Conservation (phyloP, 1,139 yeast species). For the Debaryomyces udenii region DNA sequence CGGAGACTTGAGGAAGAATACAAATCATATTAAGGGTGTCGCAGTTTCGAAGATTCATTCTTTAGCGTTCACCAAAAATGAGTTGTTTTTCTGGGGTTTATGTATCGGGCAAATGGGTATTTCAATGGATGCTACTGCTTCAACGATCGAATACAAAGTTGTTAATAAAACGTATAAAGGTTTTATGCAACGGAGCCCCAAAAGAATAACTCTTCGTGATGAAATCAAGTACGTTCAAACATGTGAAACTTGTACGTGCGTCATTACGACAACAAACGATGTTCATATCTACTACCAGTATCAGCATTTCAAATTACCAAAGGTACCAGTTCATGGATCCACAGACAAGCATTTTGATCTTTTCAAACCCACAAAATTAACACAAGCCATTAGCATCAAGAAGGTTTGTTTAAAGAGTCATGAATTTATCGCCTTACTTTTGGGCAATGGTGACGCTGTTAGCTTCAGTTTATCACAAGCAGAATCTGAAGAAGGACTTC, state of each 20-base stretch:
- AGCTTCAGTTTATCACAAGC: conserved; percentile 30
- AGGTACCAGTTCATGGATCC: conserved; percentile 34
- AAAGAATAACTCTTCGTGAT: conserved; percentile 46
- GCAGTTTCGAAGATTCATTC: conserved; percentile 77
- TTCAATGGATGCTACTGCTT: conserved; percentile 17
- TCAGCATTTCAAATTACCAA: conserved; percentile 55
- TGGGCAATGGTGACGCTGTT: conserved; percentile 56
- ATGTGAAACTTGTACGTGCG: conserved; percentile 71
- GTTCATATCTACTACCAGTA: conserved; percentile 65
- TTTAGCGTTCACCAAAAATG: conserved; percentile 56
- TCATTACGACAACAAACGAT: conserved; percentile 60
- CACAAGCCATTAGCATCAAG: conserved; percentile 39
- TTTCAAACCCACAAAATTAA: conserved; percentile 54
- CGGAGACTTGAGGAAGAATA: conserved; percentile 46
- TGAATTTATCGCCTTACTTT: conserved; percentile 43
- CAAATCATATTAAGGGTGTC: conserved; percentile 48
- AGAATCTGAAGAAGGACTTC: conserved; percentile 23
- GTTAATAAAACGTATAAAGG: conserved; percentile 38
- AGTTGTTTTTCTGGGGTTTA: conserved; percentile 75
- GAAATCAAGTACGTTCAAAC: conserved; percentile 63
- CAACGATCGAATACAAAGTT: conserved; percentile 28
- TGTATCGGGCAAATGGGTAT: conserved; percentile 88
- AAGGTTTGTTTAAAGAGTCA: conserved; percentile 41
- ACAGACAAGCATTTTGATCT: conserved; percentile 50
- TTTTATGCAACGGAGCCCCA: conserved; percentile 43